Base-by-base conservation (phyloP, 441 rosid species). In the Lepidium campestre region DNA sequence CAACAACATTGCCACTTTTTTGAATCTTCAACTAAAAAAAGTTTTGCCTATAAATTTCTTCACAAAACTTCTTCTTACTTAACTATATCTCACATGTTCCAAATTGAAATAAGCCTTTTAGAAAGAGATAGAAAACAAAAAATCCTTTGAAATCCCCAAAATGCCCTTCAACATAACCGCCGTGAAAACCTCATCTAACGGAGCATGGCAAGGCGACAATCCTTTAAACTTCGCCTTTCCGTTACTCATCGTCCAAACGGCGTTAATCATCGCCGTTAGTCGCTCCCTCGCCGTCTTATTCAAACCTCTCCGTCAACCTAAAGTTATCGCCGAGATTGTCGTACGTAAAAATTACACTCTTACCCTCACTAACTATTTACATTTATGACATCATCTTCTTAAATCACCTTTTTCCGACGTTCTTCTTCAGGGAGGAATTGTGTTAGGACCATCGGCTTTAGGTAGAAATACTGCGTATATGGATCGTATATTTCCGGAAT, bases 271-370 rank as follows among this genome's bases (percentile, higher is more conserved):
- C 62, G 49, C 67, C 60, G 80, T 86, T 15, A 79, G 82, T 47
- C 87, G 91, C 37, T 69, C 60, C 75, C 81, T 86, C 14, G 87
- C 91, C 62, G 75, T 84, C 75, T 47, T 86, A 34, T 82, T 86
- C 48, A 86, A 81, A 61, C 91, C 91, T n/a, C 85, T 86, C 59
- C 87, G 89, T 17, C 91, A 86, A 55, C 91, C 91, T 41, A 86
- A 75, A 77, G 91, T 86, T 80, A 84, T 86, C 61, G 91, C 91
- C 35, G 89, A 86, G 71, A 86, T 84, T 25, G 74, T 86, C 39
- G 91, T 86, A 78, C 19, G 87, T 82, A 6, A 27, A 37, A 41
- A 5, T 48, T 29, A 17, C 32, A 35, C 23, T 41, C 6, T 49
- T 5, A 20, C n/a, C 4, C 23, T 6, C 41, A 40, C 32, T 1